Conservation (phyloP, 2,329 filamentous ascomycete species). For the Fonsecaea nubica region DNA sequence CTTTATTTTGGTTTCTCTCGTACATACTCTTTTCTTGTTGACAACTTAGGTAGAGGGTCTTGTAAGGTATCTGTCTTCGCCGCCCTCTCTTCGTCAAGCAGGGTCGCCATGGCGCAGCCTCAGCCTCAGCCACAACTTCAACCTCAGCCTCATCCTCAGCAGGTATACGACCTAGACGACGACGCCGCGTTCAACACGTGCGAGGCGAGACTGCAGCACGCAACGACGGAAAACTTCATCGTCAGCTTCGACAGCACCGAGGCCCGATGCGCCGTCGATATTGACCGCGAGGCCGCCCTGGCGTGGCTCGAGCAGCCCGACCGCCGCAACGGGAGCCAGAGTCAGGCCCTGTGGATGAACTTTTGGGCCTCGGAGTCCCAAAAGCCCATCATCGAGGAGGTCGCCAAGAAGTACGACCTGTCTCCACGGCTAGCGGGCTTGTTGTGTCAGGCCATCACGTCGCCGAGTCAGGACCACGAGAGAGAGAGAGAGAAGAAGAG, state of each 20-base stretch:
- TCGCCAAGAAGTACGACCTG: slow-evolving; percentile 44
- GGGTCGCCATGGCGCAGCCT: not conserved
- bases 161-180: slow-evolving; percentile 48
- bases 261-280: slow-evolving; percentile 50
- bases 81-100: not conserved
- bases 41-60: not conserved
- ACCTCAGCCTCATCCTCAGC: not conserved
- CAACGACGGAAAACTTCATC: slow-evolving; percentile 50
- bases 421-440: slow-evolving; percentile 44
- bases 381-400: slow-evolving; percentile 19
- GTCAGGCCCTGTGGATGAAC: slow-evolving; percentile 32
- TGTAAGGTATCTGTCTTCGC: not conserved
- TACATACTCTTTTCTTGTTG: not conserved
- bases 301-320: slow-evolving; percentile 19
- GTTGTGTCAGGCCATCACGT: slow-evolving; percentile 40
- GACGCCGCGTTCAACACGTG: slow-evolving; percentile 43
- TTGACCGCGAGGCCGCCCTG: slow-evolving; percentile 35
- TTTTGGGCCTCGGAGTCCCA: slow-evolving; percentile 33
- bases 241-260: slow-evolving; percentile 53
- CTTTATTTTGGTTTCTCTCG: too few species aligned
- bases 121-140: too few species aligned
- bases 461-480: not conserved
- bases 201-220: slow-evolving; percentile 42
- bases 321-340: not conserved
- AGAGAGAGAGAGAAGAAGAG: too few species aligned